Conservation (phyloP, 1,284 basidiomycete species). For the Quambalaria eucalypti region DNA sequence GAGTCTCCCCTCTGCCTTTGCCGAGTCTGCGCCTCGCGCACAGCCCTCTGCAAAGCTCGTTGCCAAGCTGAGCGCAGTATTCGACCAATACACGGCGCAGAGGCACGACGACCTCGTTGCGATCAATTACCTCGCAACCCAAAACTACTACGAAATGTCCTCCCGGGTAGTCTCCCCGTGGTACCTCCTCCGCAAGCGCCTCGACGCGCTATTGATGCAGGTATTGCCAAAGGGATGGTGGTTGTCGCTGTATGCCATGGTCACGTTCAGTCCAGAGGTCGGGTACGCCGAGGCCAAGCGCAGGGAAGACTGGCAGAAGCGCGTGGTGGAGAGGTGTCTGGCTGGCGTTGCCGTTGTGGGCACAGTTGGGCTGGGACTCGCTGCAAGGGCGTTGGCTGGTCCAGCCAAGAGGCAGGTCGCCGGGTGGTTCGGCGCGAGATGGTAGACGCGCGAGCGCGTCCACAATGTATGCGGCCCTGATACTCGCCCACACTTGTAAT, state of each 20-base stretch:
- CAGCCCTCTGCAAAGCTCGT: conserved; percentile 54
- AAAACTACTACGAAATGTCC: conserved; percentile 94
- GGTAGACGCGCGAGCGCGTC: no score
- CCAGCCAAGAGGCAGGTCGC: no score
- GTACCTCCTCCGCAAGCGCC: conserved; percentile 68
- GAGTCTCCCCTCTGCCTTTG: conserved; percentile 23
- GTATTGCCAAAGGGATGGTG: conserved; percentile 68
- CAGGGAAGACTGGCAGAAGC: conserved; percentile 57
- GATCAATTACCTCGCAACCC: conserved; percentile 81
- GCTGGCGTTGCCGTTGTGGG: not conserved
- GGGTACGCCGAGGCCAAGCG: conserved; percentile 67
- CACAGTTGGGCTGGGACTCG: not conserved
- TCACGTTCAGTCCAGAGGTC: conserved; percentile 83
- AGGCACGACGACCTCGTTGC: conserved; percentile 80
- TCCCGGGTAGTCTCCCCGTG: conserved; percentile 73
- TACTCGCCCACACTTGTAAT: no score
- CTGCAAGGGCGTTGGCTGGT: not conserved
- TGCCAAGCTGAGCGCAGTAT: conserved; percentile 60
- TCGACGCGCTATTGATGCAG: conserved; percentile 60
- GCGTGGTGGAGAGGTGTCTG: conserved; percentile 5
- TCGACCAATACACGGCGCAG: conserved; percentile 68
- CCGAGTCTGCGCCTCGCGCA: no score
- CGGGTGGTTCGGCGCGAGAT: no score
- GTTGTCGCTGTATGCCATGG: conserved; percentile 91
- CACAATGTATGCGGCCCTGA: no score